phyloP scores from a whole-genome alignment of 164 flowering plant genomes.

The Echeveria elegans region DNA sequence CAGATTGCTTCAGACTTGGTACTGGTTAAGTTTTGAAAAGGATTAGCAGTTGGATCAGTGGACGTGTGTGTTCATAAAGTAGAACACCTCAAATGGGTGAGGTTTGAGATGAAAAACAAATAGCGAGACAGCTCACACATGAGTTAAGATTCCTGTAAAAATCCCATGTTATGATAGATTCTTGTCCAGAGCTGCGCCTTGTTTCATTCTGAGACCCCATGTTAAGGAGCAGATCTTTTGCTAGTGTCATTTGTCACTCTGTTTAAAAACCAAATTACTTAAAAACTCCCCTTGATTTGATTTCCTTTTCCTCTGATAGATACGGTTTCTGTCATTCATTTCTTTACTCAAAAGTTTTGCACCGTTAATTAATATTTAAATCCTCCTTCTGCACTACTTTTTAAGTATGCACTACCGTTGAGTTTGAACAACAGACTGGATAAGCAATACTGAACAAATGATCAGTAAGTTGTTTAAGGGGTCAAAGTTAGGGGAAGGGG shows the following conservation, averaged over 20 bases:
- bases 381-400: not conserved
- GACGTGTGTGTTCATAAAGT: not conserved
- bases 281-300: not conserved
- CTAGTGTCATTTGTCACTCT: not conserved
- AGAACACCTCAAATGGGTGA: not conserved
- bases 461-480: not conserved
- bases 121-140: not conserved
- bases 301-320: slow-evolving; percentile 5
- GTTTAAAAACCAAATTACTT: not conserved
- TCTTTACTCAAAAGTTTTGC: not conserved
- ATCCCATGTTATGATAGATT: not conserved
- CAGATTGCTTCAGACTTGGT: not conserved
- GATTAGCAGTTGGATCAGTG: not conserved
- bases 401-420: not conserved
- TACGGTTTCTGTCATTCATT: slow-evolving; percentile 1
- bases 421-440: not conserved
- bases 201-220: slow-evolving; percentile 12
- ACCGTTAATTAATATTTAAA: not conserved
- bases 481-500: not conserved
- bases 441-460: not conserved
- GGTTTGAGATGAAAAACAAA: not conserved
- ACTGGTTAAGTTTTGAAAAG: not conserved
- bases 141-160: not conserved
- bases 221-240: slow-evolving; percentile 14
- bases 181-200: not conserved